A percentile compares a stretch with the other conserved stretches of the same genome.
Evolutionary conservation across 2,329 filamentous ascomycete genomes (phyloP).

Genomic region (Xylaria sp.): DNA sequence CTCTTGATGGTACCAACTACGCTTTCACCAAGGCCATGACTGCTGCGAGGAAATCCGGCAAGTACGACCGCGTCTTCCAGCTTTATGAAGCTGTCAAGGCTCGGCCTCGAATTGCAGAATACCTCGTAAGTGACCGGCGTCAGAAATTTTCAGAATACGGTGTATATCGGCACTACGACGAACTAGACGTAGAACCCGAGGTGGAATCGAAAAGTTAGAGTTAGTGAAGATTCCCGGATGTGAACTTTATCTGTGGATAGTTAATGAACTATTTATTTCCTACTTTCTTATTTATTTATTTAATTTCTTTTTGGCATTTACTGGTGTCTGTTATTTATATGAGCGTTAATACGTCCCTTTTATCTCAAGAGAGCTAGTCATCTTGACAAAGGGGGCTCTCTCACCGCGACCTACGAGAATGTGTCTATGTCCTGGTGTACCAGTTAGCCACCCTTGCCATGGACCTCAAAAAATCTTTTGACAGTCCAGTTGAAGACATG

Average conservation of each 20-base stretch:
- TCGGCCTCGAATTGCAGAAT: conserved; percentile 70
- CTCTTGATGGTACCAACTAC: conserved; percentile 66
- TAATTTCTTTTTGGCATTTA: too few relatives aligned
- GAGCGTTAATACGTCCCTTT: too few relatives aligned
- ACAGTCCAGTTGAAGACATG: conserved; percentile 79
- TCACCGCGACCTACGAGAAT: too few relatives aligned
- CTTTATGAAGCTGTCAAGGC: conserved; percentile 71
- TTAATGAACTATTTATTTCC: too few relatives aligned
- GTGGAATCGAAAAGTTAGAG: not conserved
- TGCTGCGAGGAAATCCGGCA: conserved; percentile 61
- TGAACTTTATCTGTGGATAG: not conserved
- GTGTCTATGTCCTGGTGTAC: too few relatives aligned
- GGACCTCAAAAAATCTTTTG: conserved; percentile 32
- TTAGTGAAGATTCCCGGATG: not conserved
- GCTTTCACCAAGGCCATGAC: conserved; percentile 75
- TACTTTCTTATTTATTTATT: too few relatives aligned
- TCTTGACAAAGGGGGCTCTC: too few relatives aligned
- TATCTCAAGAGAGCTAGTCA: too few relatives aligned
- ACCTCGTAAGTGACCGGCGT: conserved; percentile 71
- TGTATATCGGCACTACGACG: conserved; percentile 76
- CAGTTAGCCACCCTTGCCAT: conserved; percentile 23
- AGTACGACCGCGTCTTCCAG: conserved; percentile 69
- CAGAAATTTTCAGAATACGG: conserved; percentile 67
- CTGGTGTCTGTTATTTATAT: too few relatives aligned
- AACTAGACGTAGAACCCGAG: conserved; percentile 64